Percentiles rank a stretch among this genome's conserved stretches.
Conservation (phyloP, 345 rosid species). For the Eucalyptus sp. region DNA sequence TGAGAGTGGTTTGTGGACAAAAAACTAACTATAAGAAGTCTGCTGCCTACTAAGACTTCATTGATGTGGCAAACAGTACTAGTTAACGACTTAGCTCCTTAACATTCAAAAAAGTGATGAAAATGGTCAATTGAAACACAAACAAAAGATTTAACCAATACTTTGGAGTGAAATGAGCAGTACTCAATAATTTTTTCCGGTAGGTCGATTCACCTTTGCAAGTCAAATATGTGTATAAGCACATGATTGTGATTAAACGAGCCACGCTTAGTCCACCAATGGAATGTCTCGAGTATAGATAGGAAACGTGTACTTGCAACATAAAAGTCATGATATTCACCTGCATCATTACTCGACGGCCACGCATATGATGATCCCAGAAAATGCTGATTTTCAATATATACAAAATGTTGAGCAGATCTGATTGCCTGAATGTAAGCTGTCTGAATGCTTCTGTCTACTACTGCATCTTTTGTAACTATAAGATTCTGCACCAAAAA, state of each 20-base stretch:
- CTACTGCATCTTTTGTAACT: conserved; percentile 45
- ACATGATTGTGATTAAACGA: neutral
- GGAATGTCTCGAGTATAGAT: neutral
- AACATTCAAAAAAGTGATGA: neutral
- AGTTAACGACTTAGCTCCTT: neutral
- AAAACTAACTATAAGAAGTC: neutral
- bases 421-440: conserved; percentile 96
- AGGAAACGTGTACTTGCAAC: neutral
- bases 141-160: neutral
- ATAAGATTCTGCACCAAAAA: conserved; percentile 57
- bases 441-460: conserved; percentile 90
- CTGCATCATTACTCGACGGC: conserved; percentile 81
- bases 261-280: neutral
- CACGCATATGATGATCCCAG: conserved; percentile 97
- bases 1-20: neutral
- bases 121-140: neutral
- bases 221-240: neutral
- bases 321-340: conserved; percentile 10
- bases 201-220: neutral
- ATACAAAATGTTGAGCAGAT: conserved; percentile 94
- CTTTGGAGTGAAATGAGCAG: neutral
- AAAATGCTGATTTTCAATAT: conserved; percentile 96
- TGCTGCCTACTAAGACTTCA: neutral
- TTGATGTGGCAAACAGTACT: neutral
- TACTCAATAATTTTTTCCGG: no score